Evolutionary conservation across 2,329 filamentous ascomycete genomes (phyloP), one percentile per base, ranked within the genome.

Genomic region (Westerdykella ornata): DNA sequence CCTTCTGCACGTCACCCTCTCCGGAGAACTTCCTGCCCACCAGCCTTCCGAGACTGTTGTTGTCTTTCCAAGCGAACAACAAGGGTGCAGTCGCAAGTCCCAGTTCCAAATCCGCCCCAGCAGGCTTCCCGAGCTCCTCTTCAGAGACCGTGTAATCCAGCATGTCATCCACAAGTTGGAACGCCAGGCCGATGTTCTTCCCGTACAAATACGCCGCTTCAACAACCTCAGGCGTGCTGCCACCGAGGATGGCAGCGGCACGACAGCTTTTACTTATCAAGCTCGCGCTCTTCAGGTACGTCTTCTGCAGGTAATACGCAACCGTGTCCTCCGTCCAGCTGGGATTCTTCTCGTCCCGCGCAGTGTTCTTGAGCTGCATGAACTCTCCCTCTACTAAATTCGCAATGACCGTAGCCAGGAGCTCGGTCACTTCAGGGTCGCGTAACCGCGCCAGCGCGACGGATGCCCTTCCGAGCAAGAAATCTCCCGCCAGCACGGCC

Each of bases 291-390:
- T 98, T 98, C 53, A 98, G 77, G 62, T 98, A 98, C 19, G 92
- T 98, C 76, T 98, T 98, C 63, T 96, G 88, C 38, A 98, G 74
- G 64, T 98, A 98, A 70, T 98, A 97, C 18, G 81, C 78, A 47
- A 98, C 77, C 1, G 88, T 85, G 39, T 95, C 86, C 59, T 96
- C 87, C 1, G 84, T 92, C 78, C 85, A 97, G 8, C 76, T 72
- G 1, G 90, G 90, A 53, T 85, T 82, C 50, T 78, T 75, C 72
- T 97, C 90, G 63, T 96, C 90, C 51, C 79, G 76, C 35, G 85
- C 86, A 1, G 92, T 97, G 68, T 98, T 98, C 72, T 95, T 94
- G 56, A 98, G 74, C 72, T 98, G 92, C 92, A 98, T 98, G 72
- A 98, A 97, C 68, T 98, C 92, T 60, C 92, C 92, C 70, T 98